phyloP scores from a whole-genome alignment of 805 yeast species.

The Barnettozyma siamensis region DNA sequence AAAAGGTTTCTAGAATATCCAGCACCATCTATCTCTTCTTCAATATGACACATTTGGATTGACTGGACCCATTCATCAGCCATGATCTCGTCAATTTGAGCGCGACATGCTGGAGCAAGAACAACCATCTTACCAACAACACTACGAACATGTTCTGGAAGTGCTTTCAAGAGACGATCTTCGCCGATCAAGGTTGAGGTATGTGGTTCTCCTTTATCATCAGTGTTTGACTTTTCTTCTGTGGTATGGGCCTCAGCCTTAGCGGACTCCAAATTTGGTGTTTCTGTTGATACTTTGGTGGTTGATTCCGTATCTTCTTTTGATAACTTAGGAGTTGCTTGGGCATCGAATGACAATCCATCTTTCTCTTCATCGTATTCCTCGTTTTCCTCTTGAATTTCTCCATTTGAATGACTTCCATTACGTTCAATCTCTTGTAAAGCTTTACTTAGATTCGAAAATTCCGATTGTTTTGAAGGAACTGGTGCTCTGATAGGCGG shows the following conservation, averaged over 20 bases:
- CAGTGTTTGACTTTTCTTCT: background rate
- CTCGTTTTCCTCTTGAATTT: conserved; percentile 2
- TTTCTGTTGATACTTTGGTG: conserved; percentile 7
- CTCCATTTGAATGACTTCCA: conserved; percentile 1
- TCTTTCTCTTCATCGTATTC: no score
- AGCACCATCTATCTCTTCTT: conserved; percentile 35
- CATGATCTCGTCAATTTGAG: conserved; percentile 74
- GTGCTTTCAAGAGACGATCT: conserved; percentile 60
- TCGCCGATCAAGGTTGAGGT: conserved; percentile 69
- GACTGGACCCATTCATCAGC: conserved; percentile 62
- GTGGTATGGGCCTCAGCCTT: conserved; percentile 20
- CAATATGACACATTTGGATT: conserved; percentile 66
- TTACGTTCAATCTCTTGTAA: conserved; percentile 16
- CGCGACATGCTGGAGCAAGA: conserved; percentile 80
- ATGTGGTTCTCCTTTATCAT: conserved; percentile 34
- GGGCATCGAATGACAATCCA: conserved; percentile 7
- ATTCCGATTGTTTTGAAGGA: conserved; percentile 13
- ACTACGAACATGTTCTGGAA: conserved; percentile 64
- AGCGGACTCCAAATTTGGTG: conserved; percentile 10
- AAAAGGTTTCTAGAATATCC: conserved; percentile 25
- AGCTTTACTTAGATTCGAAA: conserved; percentile 25
- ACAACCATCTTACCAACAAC: conserved; percentile 74
- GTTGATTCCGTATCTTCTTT: conserved; percentile 14
- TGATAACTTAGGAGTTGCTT: conserved; percentile 7
- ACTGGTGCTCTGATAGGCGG: conserved; percentile 17